Evolutionary conservation across 331 rosid genomes (phyloP), one percentile per base, ranked within the genome.

Genomic region (Phaseolus coccineus): DNA sequence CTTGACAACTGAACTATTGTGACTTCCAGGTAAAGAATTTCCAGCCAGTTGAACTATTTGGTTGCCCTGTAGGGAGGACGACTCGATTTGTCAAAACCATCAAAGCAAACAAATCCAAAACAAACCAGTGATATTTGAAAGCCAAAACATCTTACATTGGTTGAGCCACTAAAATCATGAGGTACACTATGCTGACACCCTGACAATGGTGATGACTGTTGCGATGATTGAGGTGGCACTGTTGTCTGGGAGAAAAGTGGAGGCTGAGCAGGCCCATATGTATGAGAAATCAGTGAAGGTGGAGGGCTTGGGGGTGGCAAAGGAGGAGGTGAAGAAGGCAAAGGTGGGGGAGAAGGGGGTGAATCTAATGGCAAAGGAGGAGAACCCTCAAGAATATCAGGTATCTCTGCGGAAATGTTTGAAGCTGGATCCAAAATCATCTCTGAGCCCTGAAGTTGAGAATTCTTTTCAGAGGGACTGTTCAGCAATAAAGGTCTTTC

Each of bases 361-460:
- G 97, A 91, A 73, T 88, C 94, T 25, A 82, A 86, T 61, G 97
- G 97, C 68, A 90, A 79, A 9, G 98, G 98, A 69, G 98, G 98
- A 80, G 98, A 93, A 76, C 90, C 90, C 71, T 90, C 93, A 3
- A 85, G 85, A 16, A 84, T 75, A 63, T 84, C 88, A 77, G 88
- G 87, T 44, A 86, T 58, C 78, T 84, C 92, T 0, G 69, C 58
- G 80, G 87, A 84, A 64, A 69, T 57, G 47, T 70, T 77, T 19
- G 83, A 59, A 76, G 79, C 84, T 53, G 85, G 78, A 68, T 82
- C 98, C 33, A 73, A 67, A 52, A 63, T 79, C 76, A 69, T 76
- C 15, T 84, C 92, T 35, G 80, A 82, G 66, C 80, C 83, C 81
- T 24, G 85, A 69, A 57, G 85, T 63, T 70, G 89, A 67, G 82